Evolutionary conservation across 176 grass and related monocot genomes (phyloP), one percentile per base, ranked within the genome.

Genomic region (Poa pratensis): DNA sequence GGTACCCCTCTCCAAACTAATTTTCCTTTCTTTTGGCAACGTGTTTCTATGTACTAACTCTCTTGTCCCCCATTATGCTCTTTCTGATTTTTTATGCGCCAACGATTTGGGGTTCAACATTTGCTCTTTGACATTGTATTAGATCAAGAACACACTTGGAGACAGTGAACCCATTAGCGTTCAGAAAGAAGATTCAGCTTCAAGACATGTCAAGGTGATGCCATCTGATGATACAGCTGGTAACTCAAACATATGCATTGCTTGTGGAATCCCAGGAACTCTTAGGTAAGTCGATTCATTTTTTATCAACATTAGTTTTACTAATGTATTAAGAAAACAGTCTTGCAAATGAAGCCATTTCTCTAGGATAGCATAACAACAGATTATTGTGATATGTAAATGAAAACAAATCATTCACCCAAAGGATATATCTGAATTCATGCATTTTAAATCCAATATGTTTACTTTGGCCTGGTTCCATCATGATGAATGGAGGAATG

Each of bases 191-290:
- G 49, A 76, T 86, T 69, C 80, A 88, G 79, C 28, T 89, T 61
- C 71, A 46, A 76, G 50, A 12, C 61, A 51, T n/a, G 3, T 81
- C 69, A 52, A 85, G 49, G 40, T 66, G 52, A 20, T 24, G 70
- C 63, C 35, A 54, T 77, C 49, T 76, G 76, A 80, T 84, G 80
- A 88, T 86, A 77, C 65, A 79, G 53, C 82, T 48, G 42, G 48
- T 50, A 40, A 15, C 75, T 63, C 65, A 32, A 82, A 82, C 82
- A 76, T 75, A 30, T 97, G 92, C 55, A 11, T 75, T 90, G 51
- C 75, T 76, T 97, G 92, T 87, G 69, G 62, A 69, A 19, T 15
- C 73, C 83, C 90, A 81, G 90, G 89, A 88, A 63, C 60, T 82
- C 84, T 92, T 18, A 77, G 92, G 95, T 94, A 75, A 76, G 95